Percentiles rank a stretch among this genome's conserved stretches.
These are phyloP conservation scores for Eucalyptus regnans DNA, from an alignment of 345 rosid species.

Conservation along the genomic window DNA sequence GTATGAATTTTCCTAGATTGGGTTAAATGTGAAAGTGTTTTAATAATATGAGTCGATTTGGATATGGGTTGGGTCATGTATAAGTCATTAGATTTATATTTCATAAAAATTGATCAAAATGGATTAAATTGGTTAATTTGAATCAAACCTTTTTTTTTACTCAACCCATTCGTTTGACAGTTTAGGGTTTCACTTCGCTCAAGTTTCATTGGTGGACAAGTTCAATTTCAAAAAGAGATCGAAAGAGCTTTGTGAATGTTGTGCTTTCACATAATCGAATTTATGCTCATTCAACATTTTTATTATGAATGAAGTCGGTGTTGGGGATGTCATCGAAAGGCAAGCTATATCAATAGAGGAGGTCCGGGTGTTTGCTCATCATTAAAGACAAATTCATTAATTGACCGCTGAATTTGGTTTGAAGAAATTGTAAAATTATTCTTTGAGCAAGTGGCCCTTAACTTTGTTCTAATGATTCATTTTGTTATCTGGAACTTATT, in stretches of 20 bases:
- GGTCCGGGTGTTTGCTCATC: not conserved
- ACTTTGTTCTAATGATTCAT: no score
- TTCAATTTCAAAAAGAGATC: no score
- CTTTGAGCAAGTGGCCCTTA: not conserved
- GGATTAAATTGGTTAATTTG: fast-evolving
- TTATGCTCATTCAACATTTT: not conserved
- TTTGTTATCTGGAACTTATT: not conserved
- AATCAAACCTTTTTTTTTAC: no score
- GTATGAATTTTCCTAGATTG: not conserved
- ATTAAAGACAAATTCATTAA: no score
- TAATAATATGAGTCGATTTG: not conserved
- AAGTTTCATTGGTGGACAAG: not conserved
- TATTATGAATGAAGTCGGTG: fast-evolving
- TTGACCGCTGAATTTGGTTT: fast-evolving
- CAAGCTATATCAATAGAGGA: not conserved
- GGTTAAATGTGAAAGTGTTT: no score
- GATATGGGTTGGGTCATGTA: not conserved
- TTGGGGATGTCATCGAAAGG: not conserved
- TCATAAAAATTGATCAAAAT: not conserved
- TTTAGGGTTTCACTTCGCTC: fast-evolving
- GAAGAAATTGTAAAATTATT: not conserved
- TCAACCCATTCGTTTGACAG: not conserved
- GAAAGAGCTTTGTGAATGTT: not conserved
- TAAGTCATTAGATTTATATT: not conserved
- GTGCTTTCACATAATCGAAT: not conserved